Evolutionary conservation across 2,329 filamentous ascomycete species (phyloP).

Genomic region (Microdochium trichocladiopsis): DNA sequence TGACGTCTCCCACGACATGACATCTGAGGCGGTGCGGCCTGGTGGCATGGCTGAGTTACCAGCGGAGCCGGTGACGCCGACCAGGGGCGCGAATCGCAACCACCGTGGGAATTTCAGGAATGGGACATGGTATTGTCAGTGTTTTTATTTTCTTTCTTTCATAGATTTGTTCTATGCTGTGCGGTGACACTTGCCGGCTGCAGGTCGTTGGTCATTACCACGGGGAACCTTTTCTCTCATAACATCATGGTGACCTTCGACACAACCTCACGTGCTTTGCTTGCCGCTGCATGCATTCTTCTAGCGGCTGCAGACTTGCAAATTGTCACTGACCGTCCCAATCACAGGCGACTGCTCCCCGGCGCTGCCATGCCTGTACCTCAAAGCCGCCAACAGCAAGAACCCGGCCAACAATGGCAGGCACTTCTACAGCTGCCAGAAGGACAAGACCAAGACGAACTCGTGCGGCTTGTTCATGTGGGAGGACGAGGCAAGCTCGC

Average conservation of each 20-base stretch:
- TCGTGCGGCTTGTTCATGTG: constrained; percentile 52
- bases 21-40: background rate
- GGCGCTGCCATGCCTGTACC: constrained; percentile 38
- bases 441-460: constrained; percentile 26
- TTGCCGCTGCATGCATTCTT: no score
- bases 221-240: constrained; percentile 12
- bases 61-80: background rate
- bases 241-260: no score
- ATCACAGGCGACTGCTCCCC: constrained; percentile 41
- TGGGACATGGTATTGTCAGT: background rate
- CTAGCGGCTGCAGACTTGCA: constrained; percentile 22
- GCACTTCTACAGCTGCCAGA: constrained; percentile 47
- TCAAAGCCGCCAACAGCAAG: constrained; percentile 40
- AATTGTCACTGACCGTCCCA: constrained; percentile 27
- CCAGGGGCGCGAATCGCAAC: background rate
- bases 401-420: constrained; percentile 40
- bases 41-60: background rate
- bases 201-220: no score
- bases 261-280: no score
- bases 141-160: background rate
- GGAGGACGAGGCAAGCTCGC: constrained; percentile 40
- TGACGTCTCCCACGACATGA: no score
- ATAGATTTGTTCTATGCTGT: no score
- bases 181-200: no score
- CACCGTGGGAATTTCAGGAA: background rate